Evolutionary conservation across 2,329 filamentous ascomycete genomes (phyloP).

Genomic region (Penicillium sp.): DNA sequence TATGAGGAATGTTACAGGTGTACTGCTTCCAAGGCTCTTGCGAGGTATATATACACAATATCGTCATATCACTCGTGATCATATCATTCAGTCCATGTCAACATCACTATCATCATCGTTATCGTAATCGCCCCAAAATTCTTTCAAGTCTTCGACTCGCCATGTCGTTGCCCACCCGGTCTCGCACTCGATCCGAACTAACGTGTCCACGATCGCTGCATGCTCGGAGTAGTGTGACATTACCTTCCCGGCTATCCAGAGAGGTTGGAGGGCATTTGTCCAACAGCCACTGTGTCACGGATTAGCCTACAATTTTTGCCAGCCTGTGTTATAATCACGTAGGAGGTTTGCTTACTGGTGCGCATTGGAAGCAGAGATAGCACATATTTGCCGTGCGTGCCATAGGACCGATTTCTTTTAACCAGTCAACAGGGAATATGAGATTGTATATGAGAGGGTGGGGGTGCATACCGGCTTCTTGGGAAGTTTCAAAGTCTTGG

Average conservation of each 20-base stretch:
- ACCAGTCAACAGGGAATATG: not conserved
- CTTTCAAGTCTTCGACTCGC: constrained; percentile 54
- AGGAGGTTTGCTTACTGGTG: constrained; percentile 34
- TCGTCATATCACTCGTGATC: not conserved
- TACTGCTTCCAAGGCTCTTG: not conserved
- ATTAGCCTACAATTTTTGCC: constrained; percentile 1
- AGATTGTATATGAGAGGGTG: too few species aligned
- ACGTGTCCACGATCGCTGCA: constrained; percentile 48
- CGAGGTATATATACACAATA: not conserved
- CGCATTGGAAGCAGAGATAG: constrained; percentile 46
- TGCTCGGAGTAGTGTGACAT: constrained; percentile 49
- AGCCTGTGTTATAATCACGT: too few species aligned
- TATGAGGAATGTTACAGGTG: too few species aligned
- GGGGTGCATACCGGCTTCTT: constrained; percentile 23
- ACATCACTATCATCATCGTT: constrained; percentile 19
- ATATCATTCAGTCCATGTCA: constrained; percentile 10
- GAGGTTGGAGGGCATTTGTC: constrained; percentile 49
- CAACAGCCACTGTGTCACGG: constrained; percentile 35
- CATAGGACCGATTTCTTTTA: constrained; percentile 44
- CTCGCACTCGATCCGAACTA: constrained; percentile 53
- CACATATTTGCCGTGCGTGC: constrained; percentile 51
- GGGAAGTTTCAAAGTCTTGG: constrained; percentile 22
- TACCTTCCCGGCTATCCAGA: constrained; percentile 50
- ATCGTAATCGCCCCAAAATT: constrained; percentile 51
- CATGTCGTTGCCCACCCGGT: constrained; percentile 57